Conservation (phyloP, 257 asterid genomes). For the Ehretia macrophylla region DNA sequence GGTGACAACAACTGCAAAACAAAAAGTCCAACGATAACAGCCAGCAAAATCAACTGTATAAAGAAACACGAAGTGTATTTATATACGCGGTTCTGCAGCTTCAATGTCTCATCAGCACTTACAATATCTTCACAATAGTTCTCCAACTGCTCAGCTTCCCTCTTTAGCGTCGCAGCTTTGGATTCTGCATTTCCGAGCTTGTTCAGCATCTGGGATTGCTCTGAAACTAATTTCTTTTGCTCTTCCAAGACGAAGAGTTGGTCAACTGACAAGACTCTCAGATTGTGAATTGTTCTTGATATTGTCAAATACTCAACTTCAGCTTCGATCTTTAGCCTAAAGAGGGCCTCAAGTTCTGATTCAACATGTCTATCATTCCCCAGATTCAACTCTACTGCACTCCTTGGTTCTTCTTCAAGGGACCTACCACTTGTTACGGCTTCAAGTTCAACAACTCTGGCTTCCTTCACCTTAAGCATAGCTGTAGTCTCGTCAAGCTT, state of each 20-base stretch:
- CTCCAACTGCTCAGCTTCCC: conserved; percentile 42
- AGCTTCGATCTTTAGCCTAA: conserved; percentile 66
- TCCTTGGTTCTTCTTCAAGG: conserved; percentile 18
- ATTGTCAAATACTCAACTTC: conserved; percentile 59
- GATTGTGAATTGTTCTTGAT: conserved; percentile 39
- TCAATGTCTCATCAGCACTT: conserved; percentile 36
- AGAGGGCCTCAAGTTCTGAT: conserved; percentile 52
- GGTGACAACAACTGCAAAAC: conserved; percentile 31
- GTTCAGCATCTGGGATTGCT: conserved; percentile 42
- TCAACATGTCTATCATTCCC: conserved; percentile 9
- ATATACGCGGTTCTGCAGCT: conserved; percentile 38
- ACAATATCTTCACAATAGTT: conserved; percentile 36
- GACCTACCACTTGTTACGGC: conserved; percentile 17
- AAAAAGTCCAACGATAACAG: conserved; percentile 26
- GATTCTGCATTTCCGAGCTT: conserved; percentile 41
- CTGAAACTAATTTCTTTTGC: conserved; percentile 26
- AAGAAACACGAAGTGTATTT: conserved; percentile 50
- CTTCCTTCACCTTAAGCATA: conserved; percentile 24
- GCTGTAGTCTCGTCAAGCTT: conserved; percentile 27
- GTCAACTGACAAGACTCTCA: conserved; percentile 38
- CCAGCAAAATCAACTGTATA: conserved; percentile 49
- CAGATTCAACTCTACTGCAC: not conserved
- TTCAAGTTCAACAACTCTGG: conserved; percentile 25
- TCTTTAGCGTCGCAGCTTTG: conserved; percentile 47
- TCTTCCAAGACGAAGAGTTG: conserved; percentile 49